phyloP scores from a whole-genome alignment of 225 moss, liverwort and hornwort species.

The Sphagnum tenellum region DNA sequence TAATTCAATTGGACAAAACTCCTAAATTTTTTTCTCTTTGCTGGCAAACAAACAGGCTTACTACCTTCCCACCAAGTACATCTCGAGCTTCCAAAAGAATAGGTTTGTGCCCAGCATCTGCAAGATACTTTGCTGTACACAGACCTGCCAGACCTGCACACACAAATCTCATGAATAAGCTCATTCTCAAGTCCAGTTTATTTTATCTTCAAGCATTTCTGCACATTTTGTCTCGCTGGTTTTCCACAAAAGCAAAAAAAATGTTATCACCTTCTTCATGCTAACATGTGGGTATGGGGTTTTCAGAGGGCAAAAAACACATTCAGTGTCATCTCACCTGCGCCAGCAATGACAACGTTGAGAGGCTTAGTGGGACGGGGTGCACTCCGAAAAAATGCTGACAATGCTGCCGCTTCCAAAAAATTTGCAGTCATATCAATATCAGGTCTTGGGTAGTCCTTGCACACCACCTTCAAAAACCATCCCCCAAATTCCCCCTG shows the following conservation, averaged over 20 bases:
- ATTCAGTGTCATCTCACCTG: conserved; percentile 30
- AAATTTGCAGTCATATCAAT: conserved; percentile 60
- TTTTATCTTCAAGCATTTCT: too few relatives aligned
- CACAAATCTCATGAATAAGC: neutral
- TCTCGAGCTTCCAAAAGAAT: conserved; percentile 83
- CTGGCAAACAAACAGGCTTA: too few relatives aligned
- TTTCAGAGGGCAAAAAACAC: neutral
- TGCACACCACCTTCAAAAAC: conserved; percentile 45
- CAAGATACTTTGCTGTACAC: conserved; percentile 79
- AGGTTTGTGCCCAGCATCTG: conserved; percentile 89
- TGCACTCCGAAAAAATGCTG: conserved; percentile 50
- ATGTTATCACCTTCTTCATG: too few relatives aligned
- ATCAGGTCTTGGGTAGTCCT: conserved; percentile 85
- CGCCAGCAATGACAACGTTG: conserved; percentile 86
- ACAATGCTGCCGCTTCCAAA: conserved; percentile 79
- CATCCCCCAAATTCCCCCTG: neutral
- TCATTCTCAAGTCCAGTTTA: neutral
- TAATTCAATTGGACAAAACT: neutral
- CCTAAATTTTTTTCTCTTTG: neutral
- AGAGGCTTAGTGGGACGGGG: conserved; percentile 66
- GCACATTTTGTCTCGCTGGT: neutral
- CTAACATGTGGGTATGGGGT: neutral
- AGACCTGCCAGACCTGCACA: conserved; percentile 72
- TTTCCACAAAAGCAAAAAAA: neutral
- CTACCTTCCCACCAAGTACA: conserved; percentile 90